Evolutionary conservation across 129 eudicot species (phyloP).

Genomic region (Cynara cardunculus): DNA sequence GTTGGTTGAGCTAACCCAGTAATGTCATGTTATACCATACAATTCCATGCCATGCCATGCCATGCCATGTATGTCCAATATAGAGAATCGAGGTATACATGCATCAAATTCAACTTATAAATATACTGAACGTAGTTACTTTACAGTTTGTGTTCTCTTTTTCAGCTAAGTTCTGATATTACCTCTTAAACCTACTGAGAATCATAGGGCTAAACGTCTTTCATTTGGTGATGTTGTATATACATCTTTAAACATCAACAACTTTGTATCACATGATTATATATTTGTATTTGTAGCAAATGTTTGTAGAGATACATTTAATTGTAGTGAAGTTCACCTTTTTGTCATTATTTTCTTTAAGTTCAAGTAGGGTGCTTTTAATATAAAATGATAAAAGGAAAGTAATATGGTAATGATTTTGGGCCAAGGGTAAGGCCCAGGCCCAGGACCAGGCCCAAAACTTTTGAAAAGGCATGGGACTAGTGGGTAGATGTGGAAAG

Average conservation of each 20-base stretch:
- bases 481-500: slow-evolving; percentile 23
- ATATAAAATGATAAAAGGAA: not conserved
- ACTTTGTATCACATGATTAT: no score
- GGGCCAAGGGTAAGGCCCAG: slow-evolving; percentile 24
- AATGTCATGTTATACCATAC: no score
- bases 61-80: not conserved
- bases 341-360: not conserved
- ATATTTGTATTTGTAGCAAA: not conserved
- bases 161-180: no score
- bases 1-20: no score
- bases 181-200: not conserved
- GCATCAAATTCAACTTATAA: no score
- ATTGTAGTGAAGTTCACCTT: not conserved
- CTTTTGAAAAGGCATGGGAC: not conserved
- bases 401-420: not conserved
- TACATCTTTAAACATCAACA: not conserved
- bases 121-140: no score
- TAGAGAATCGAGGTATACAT: not conserved
- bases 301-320: not conserved
- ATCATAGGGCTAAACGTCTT: not conserved
- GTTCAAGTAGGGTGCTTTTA: not conserved
- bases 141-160: no score
- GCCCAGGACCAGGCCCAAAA: slow-evolving; percentile 32
- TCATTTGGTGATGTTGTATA: not conserved
- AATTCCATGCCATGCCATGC: no score